These are phyloP conservation scores for Phytopythium mirpurense DNA, from an alignment of 352 stramenopile genomes.

Conservation along the genomic window DNA sequence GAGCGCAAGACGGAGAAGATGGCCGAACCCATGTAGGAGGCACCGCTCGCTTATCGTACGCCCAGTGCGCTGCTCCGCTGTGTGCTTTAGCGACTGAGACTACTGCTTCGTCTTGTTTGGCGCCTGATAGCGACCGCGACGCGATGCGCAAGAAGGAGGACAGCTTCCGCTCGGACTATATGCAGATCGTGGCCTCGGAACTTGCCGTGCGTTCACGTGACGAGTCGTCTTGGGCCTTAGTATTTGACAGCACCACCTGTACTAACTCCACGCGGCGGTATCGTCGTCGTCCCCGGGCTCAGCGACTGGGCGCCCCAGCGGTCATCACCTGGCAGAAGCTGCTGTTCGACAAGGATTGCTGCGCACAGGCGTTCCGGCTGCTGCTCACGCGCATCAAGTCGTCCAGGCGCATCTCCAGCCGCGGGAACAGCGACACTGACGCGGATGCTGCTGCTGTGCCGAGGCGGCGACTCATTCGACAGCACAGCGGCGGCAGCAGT, in stretches of 20 bases:
- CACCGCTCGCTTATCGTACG: neutral
- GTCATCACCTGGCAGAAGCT: conserved; percentile 64
- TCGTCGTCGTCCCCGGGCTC: no score
- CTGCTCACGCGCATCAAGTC: conserved; percentile 63
- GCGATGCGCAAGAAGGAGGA: conserved; percentile 47
- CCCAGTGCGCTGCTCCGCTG: neutral
- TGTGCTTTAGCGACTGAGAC: neutral
- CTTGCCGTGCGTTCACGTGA: conserved; percentile 26
- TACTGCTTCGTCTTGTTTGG: neutral
- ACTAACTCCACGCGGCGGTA: no score
- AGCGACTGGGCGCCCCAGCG: conserved; percentile 46
- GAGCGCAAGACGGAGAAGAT: conserved; percentile 51
- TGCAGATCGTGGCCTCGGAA: conserved; percentile 41
- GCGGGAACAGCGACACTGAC: conserved; percentile 2
- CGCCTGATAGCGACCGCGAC: conserved; percentile 26
- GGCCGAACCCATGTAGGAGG: conserved; percentile 16
- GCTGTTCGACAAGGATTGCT: conserved; percentile 65
- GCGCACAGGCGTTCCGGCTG: conserved; percentile 43
- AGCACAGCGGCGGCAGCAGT: conserved; percentile 5
- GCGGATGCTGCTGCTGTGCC: neutral
- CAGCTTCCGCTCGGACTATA: conserved; percentile 49
- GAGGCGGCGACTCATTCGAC: neutral
- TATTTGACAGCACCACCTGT: no score
- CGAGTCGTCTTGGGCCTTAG: neutral
- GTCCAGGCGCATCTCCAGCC: conserved; percentile 15